Evolutionary conservation across 805 yeast species (phyloP), one percentile per base, ranked within the genome.

Genomic region (Saccharomycopsis lassenensis): DNA sequence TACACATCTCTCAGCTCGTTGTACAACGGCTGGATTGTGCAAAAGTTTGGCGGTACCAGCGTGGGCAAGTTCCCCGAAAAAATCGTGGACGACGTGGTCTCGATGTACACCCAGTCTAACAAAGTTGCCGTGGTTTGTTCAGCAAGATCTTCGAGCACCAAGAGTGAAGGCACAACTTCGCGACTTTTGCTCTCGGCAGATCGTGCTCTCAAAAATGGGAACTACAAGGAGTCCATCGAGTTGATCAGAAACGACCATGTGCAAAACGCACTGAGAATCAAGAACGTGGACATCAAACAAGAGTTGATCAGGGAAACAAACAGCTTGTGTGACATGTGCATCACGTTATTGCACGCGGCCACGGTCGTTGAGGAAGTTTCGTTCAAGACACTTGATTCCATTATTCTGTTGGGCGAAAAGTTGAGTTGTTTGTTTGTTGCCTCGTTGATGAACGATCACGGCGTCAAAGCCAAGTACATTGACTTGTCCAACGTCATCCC

Each of bases 21-120:
- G 4, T 23, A 19, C 19, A 37, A 37, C 12, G 71, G 71, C 12
- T 79, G 89, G 87, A 57, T 81, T 3, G 81, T 91, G 5, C 98
- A 91, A 57, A 91, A 91, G 58, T 91, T 84, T 52, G 98, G 98
- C 33, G 98, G 98, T 36, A 91, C 98, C 11, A 77, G 91, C 31
- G 95, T 91, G 22, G 98, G 98, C 16, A 91, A 91, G 56, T 87
- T 91, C 57, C 83, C 95, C 7, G 75, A 69, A 35, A 71, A 78
- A 46, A 91, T 91, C 37, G 86, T 85, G 19, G 80, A 81, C 41
- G 83, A 85, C 46, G 85, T 91, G 33, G 82, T 91, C 32, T 74
- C 74, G 51, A 71, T 65, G 17, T 84, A 74, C 53, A 37, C 52
- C 29, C 59, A 68, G 26, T 59, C 61, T 31, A 67, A 67, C 46